A percentile compares a stretch with the other conserved stretches of the same genome.
phyloP scores from a whole-genome alignment of 306 rosid genomes.

The Trichosanthes cucumerina region DNA sequence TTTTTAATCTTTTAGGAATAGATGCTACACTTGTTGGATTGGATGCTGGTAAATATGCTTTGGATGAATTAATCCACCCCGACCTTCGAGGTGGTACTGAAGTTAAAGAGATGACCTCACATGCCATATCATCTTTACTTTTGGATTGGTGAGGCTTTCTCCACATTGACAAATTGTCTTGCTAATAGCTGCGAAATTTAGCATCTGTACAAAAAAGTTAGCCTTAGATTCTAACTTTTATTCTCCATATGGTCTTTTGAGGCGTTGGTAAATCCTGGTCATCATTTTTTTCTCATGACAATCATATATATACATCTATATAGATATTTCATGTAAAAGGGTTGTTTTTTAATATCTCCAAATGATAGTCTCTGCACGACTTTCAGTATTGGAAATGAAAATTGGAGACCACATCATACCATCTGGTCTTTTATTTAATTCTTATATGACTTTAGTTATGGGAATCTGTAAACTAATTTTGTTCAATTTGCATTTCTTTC shows the following conservation, averaged over 20 bases:
- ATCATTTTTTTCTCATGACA: neutral
- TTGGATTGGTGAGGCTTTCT: neutral
- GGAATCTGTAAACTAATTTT: neutral
- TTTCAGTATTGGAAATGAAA: neutral
- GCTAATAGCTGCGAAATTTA: neutral
- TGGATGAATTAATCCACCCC: neutral
- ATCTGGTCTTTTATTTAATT: neutral
- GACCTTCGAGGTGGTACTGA: neutral
- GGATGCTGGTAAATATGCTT: neutral
- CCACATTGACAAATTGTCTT: neutral
- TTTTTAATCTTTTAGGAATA: neutral
- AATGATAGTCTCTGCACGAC: neutral
- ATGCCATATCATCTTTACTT: neutral
- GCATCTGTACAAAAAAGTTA: neutral
- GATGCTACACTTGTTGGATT: neutral
- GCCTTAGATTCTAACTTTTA: too few species aligned
- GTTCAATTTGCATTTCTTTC: neutral
- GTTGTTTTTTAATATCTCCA: too few species aligned
- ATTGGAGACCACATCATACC: neutral
- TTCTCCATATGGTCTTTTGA: too few species aligned
- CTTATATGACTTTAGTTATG: neutral
- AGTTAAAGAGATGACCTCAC: neutral
- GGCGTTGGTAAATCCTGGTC: neutral
- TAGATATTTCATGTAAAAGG: too few species aligned
- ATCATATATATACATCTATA: too few species aligned